Conservation (phyloP, 176 grass and related monocot species). For the Thalia dealbata region DNA sequence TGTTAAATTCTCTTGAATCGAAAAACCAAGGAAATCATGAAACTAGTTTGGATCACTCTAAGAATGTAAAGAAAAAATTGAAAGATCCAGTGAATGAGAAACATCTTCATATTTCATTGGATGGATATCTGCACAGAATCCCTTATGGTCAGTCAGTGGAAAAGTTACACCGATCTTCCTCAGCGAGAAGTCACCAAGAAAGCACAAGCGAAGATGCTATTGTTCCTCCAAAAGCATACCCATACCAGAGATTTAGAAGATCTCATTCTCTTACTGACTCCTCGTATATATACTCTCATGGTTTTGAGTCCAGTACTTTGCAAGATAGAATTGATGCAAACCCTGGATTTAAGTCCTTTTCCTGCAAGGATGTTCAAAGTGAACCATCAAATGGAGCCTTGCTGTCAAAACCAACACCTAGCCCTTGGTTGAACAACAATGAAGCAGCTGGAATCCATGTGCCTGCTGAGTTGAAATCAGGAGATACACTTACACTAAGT, state of each 20-base stretch:
- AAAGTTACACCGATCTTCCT: constrained; percentile 48
- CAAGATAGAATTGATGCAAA: constrained; percentile 16
- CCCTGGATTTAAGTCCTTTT: background rate
- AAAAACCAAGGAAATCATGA: constrained; percentile 4
- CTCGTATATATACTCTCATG: constrained; percentile 45
- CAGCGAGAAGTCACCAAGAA: constrained; percentile 50
- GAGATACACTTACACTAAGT: background rate
- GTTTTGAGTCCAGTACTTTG: constrained; percentile 28
- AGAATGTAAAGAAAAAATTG: background rate
- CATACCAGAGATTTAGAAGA: constrained; percentile 34
- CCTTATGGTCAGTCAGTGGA: constrained; percentile 62
- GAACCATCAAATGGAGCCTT: constrained; percentile 23
- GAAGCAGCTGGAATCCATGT: background rate
- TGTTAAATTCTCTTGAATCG: background rate
- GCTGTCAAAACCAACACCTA: background rate
- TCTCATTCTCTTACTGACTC: constrained; percentile 72
- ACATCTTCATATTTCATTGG: constrained; percentile 73
- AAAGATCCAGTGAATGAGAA: constrained; percentile 17
- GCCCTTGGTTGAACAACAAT: constrained; percentile 8
- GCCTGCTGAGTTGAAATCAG: background rate
- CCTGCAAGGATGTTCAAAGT: background rate
- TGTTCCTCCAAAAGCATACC: constrained; percentile 14
- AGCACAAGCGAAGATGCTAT: constrained; percentile 21
- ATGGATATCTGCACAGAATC: constrained; percentile 71
- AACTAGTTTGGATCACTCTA: background rate